These are phyloP conservation scores for Colletotrichum chrysophilum DNA, from an alignment of 2,329 filamentous ascomycete species.

Conservation along the genomic window DNA sequence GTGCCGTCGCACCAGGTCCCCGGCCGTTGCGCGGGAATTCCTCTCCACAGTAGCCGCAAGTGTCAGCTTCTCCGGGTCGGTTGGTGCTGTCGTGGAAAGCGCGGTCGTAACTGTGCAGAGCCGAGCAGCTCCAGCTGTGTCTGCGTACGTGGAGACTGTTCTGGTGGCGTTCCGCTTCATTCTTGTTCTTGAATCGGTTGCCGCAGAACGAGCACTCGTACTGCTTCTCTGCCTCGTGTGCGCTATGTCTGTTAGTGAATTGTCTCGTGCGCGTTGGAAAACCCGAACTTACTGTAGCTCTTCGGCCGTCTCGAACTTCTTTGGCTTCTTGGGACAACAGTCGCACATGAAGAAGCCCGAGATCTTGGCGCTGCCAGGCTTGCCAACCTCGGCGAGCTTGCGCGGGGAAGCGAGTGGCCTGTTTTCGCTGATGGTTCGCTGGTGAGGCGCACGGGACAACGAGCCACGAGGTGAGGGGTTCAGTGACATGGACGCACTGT, in stretches of 20 bases:
- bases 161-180: conserved; percentile 94
- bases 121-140: conserved; percentile 97
- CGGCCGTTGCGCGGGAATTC: conserved; percentile 72
- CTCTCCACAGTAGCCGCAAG: conserved; percentile 94
- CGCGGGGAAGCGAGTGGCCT: conserved; percentile 52
- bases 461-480: conserved; percentile 55
- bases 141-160: conserved; percentile 91
- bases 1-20: conserved; percentile 40
- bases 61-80: conserved; percentile 72
- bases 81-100: conserved; percentile 85
- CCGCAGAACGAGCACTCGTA: conserved; percentile 92
- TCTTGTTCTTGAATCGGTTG: conserved; percentile 98
- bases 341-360: conserved; percentile 75
- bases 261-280: neutral
- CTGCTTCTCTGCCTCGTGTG: conserved; percentile 94
- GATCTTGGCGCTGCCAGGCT: conserved; percentile 51
- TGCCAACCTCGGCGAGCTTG: conserved; percentile 56
- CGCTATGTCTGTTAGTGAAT: conserved; percentile 53
- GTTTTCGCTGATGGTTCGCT: conserved; percentile 49
- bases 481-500: conserved; percentile 51
- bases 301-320: conserved; percentile 86
- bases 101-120: conserved; percentile 76
- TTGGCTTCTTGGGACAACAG: conserved; percentile 96
- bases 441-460: conserved; percentile 48
- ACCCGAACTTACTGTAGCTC: conserved; percentile 75